Base-by-base conservation (phyloP, 2,329 filamentous ascomycete genomes). In the Ceratocystis variospora region DNA sequence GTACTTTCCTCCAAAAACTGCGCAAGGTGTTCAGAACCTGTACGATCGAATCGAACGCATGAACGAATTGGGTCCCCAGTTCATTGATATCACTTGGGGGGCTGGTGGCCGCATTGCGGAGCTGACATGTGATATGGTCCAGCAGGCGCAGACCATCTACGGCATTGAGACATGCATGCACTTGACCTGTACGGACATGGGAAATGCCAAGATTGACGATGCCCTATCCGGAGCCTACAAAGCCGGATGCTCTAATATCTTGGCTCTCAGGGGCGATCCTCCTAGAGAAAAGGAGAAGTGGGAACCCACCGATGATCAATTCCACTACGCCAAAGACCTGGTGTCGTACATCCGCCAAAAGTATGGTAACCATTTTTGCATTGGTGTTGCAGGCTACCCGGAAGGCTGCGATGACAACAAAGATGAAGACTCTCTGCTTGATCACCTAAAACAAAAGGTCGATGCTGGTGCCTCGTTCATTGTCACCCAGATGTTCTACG, bases 21-120 rank as follows among this genome's bases (percentile, higher is more conserved):
- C 90, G 10, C 90, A 94, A 78, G 94, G 94, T 81, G 93, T 99
- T 12, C 94, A 99, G 79, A 99, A 99, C 76, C 86, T 99, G 67
- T 99, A 99, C 81, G 94, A 99, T 72, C 90, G 94, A 71, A 97
- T 99, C 89, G 94, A 99, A 78, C 91, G 92, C 77, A 99, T 99
- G 94, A 91, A 96, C 77, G 85, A 87, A 73, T 84, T 95, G 70
- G 94, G 91, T 1, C 94, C 93, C 70, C 88, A 92, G 73, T 99
- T 99, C 79, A 91, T 99, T 75, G 94, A 99, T 77, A 88, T 99
- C 73, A 99, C 94, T 69, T 99, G 94, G 94, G 95, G 95, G 70
- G 94, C 94, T 64, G 94, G 94, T 71, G 94, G 94, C 61, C 87
- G 89, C 70, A 85, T 94, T 71, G 94, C 93, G 66, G 88, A 96